Base-by-base conservation (phyloP, 164 flowering plant species). In the Vitis labrusca region DNA sequence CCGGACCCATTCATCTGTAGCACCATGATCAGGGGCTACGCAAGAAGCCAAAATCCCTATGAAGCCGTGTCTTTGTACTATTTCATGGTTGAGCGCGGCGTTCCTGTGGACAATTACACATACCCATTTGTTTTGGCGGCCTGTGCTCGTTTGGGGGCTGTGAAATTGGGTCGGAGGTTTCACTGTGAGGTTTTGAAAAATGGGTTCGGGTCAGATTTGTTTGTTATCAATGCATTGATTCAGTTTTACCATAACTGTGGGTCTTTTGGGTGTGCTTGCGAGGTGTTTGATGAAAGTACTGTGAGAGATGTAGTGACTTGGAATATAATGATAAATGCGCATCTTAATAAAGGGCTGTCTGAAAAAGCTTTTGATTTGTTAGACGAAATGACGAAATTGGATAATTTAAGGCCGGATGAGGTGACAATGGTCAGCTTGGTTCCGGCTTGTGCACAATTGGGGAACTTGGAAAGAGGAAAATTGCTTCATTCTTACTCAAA, bases 371-470 rank as follows among this genome's bases (percentile, higher is more conserved):
- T 64, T 64, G 10, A 11, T 2, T 65, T 71, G 50, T 64, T 71
- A 29, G 64, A 59, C 14, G 68, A 58, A 14, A 64, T 71, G 59
- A 58, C 16, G 37, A 49, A 50, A 37, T 50, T 64, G 50, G 62
- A 51, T 49, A 52, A 49, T 59, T 8, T 71, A 32, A 74, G 50
- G 59, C 83, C 79, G 13, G 81, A 79, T 55, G 51, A 65, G 32
- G 79, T 82, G 29, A 77, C 85, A 37, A 66, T 79, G 76, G 78
- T 78, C 58, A 82, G 75, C 66, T 71, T 73, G 55, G 76, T 73
- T 29, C 77, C 83, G 1, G 59, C 71, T 59, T 82, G 76, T 72
- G 67, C 73, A 59, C 66, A 65, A 66, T 50, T 67, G 59, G 65
- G 81, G 66, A 71, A 32, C 6, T 73, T 73, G 10, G 79, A 62